These are phyloP conservation scores for Exophiala viscosa DNA, from an alignment of 2,329 filamentous ascomycete species.

Conservation along the genomic window DNA sequence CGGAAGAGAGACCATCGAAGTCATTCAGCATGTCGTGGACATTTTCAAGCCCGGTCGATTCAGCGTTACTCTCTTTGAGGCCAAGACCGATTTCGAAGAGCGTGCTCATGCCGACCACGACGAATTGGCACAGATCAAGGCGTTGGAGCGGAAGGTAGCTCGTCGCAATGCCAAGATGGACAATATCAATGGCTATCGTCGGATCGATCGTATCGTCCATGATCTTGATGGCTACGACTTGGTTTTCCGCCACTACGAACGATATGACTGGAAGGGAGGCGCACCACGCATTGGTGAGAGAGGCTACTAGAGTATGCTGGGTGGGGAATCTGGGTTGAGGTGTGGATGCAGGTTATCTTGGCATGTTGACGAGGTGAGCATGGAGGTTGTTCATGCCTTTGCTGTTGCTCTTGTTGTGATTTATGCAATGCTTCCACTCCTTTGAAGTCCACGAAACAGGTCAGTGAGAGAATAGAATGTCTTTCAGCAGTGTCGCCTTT, in stretches of 20 bases:
- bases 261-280: slow-evolving; percentile 72
- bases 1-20: slow-evolving; percentile 81
- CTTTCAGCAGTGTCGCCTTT: too few species aligned
- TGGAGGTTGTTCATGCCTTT: too few species aligned
- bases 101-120: slow-evolving; percentile 33
- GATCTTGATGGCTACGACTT: slow-evolving; percentile 96
- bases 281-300: slow-evolving; percentile 59
- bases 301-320: not conserved
- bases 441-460: too few species aligned
- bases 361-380: too few species aligned
- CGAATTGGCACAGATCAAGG: slow-evolving; percentile 36
- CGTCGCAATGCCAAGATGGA: slow-evolving; percentile 61
- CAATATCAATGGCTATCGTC: slow-evolving; percentile 75
- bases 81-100: slow-evolving; percentile 58
- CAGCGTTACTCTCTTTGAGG: slow-evolving; percentile 93
- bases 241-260: slow-evolving; percentile 94
- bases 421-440: too few species aligned
- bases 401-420: too few species aligned
- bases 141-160: slow-evolving; percentile 42
- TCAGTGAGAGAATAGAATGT: too few species aligned
- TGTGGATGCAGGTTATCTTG: not conserved
- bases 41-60: slow-evolving; percentile 99
- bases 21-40: slow-evolving; percentile 87
- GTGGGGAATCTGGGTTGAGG: too few species aligned
- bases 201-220: slow-evolving; percentile 92